These are phyloP conservation scores for Euphrasia arctica DNA, from an alignment of 305 asterid genomes.

Conservation along the genomic window DNA sequence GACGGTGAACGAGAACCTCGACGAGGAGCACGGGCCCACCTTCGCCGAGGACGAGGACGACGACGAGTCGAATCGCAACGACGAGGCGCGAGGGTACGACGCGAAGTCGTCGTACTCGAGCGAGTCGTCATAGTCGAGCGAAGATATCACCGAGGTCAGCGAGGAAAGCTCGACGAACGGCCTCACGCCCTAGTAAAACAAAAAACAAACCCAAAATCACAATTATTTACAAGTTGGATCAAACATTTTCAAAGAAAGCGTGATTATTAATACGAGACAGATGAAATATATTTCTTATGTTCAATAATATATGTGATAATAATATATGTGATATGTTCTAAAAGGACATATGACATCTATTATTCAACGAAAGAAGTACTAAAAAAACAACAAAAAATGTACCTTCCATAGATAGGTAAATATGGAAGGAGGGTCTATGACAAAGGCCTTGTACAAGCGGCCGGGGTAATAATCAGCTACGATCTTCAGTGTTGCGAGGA, in stretches of 20 bases:
- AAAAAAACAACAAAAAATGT: not conserved
- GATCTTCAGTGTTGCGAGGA: constrained; percentile 68
- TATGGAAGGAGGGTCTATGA: constrained; percentile 87
- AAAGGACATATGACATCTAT: too few relatives aligned
- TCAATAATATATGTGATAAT: too few relatives aligned
- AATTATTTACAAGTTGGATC: too few relatives aligned
- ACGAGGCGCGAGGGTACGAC: constrained; percentile 61
- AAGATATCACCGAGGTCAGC: constrained; percentile 45
- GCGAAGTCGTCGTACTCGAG: constrained; percentile 53
- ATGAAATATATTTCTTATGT: too few relatives aligned
- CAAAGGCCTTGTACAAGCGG: constrained; percentile 70
- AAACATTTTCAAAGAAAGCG: too few relatives aligned
- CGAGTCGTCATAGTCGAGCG: constrained; percentile 73
- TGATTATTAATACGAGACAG: too few relatives aligned
- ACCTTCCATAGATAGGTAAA: constrained; percentile 97
- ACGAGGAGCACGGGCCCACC: constrained; percentile 72
- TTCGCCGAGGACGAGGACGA: constrained; percentile 38
- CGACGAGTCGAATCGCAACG: constrained; percentile 62
- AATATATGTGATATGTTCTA: too few relatives aligned
- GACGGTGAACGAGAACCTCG: constrained; percentile 85
- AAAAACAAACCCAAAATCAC: not conserved
- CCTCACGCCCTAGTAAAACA: constrained; percentile 57
- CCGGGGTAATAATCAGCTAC: constrained; percentile 79
- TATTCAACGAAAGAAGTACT: too few relatives aligned
- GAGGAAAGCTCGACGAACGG: constrained; percentile 79